A percentile compares a stretch with the other conserved stretches of the same genome.
Conservation (phyloP, 768 basidiomycete genomes). For the Psilocybe cyanescens region DNA sequence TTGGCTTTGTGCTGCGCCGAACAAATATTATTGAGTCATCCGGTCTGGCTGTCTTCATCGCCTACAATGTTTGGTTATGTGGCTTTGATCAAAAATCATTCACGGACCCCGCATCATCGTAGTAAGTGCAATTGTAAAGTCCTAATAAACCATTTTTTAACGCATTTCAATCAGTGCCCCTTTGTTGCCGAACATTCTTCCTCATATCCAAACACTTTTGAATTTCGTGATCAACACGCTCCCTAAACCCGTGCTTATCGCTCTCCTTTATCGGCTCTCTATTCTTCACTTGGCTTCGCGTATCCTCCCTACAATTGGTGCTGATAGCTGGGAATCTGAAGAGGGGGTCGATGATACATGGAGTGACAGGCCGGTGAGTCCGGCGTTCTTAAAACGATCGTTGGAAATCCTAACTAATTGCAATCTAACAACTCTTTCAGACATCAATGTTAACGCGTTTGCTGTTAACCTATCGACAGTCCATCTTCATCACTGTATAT, state of each 20-base stretch:
- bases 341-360: conserved; percentile 65
- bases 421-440: conserved; percentile 38
- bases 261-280: conserved; percentile 78
- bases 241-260: conserved; percentile 82
- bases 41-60: conserved; percentile 84
- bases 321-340: conserved; percentile 77
- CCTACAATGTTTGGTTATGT: conserved; percentile 91
- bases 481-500: conserved; percentile 86
- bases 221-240: conserved; percentile 87
- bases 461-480: conserved; percentile 81
- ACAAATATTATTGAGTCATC: conserved; percentile 95
- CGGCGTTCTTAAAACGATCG: neutral
- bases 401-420: neutral
- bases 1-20: conserved; percentile 85
- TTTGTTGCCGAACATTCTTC: conserved; percentile 76
- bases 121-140: conserved; percentile 50
- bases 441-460: conserved; percentile 78
- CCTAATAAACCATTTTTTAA: conserved; percentile 3
- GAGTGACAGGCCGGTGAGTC: conserved; percentile 73
- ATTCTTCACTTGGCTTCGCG: conserved; percentile 83
- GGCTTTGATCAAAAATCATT: conserved; percentile 78
- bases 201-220: conserved; percentile 77
- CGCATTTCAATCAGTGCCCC: conserved; percentile 56
- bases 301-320: conserved; percentile 84
- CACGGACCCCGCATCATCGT: conserved; percentile 74